Evolutionary conservation across 495 filamentous ascomycete species (phyloP), one percentile per base, ranked within the genome.

Genomic region (Arthonia radiata): DNA sequence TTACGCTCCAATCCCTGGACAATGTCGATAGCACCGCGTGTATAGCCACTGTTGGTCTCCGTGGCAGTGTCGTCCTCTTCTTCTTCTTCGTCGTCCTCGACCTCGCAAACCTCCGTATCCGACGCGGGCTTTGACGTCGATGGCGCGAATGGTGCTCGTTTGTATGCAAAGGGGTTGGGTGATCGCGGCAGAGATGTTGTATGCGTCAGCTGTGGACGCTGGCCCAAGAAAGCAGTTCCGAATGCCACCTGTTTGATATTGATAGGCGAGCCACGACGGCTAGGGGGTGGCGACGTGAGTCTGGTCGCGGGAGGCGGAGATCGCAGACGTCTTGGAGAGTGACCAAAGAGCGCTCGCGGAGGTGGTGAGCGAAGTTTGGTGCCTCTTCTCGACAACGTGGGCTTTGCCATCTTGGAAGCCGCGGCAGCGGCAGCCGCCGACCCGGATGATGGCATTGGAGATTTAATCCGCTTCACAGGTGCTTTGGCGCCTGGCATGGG

Each of bases 1-100:
- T 86, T 92, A 49, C 76, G 69, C 54, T 94, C 86, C 5, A 97
- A 67, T 4, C 86, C 86, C 42, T 90, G 81, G 49, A 92, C 79
- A 35, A 97, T 94, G 42, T 93, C 89, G 37, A 94, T 82, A 16
- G 86, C 81, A 24, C 80, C 79, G 33, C 86, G 49, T 14, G 39
- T 39, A n/a, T n/a, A n/a, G n/a, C n/a, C n/a, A n/a, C n/a, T n/a
- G 5, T 39, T 42, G 0, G 34, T 18, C 14, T 43, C 42, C 2
- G 27, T 27, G 16, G 32, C 13, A 6, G 33, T 37, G 26, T 38
- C 37, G 13, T 39, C 34, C 18, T 37, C 28, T 12, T 30, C 36
- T 10, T 40, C 38, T 22, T 23, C 24, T 16, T 25, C 35, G 16
- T n/a, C 13, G 13, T 40, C 37, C 26, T 26, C 13, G 29, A 28